These are phyloP conservation scores for Fabrea salina DNA, from an alignment of 169 alveolate genomes.

Conservation along the genomic window DNA sequence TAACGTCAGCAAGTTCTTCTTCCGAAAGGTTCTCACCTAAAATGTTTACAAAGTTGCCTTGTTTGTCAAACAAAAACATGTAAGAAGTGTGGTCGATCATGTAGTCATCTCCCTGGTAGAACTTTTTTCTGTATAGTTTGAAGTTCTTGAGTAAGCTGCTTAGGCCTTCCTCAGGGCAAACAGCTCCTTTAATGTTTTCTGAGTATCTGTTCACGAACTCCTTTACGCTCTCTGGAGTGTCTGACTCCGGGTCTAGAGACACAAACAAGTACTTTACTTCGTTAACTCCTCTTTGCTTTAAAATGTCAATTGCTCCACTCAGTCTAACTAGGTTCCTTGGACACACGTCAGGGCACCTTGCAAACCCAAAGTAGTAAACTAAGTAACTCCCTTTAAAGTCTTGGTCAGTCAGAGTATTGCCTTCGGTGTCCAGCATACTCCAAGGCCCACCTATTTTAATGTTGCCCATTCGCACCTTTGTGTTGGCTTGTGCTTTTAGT, in stretches of 20 bases:
- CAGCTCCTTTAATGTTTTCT: neutral
- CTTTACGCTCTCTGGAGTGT: constrained; percentile 42
- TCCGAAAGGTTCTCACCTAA: neutral
- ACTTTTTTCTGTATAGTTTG: neutral
- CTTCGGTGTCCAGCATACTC: constrained; percentile 38
- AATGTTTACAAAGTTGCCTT: neutral
- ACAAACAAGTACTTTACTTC: constrained; percentile 48
- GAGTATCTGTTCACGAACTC: constrained; percentile 19
- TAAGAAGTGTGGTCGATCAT: neutral
- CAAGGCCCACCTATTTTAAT: constrained; percentile 61
- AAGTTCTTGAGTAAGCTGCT: neutral
- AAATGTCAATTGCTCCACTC: constrained; percentile 32
- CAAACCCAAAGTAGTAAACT: constrained; percentile 54
- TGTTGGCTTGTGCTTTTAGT: too few relatives aligned
- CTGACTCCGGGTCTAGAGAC: constrained; percentile 54
- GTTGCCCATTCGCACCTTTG: constrained; percentile 35
- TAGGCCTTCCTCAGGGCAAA: neutral
- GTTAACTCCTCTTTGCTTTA: constrained; percentile 36
- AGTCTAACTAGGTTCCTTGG: constrained; percentile 44
- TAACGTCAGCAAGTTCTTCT: neutral
- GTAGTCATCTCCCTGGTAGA: neutral
- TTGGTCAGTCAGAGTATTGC: constrained; percentile 47
- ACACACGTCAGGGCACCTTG: constrained; percentile 61
- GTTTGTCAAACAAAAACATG: neutral
- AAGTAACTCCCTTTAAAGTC: constrained; percentile 48